Percentiles rank a stretch among this genome's conserved stretches.
These are phyloP conservation scores for Picea glauca DNA, from an alignment of 75 land plant genomes.

Conservation along the genomic window DNA sequence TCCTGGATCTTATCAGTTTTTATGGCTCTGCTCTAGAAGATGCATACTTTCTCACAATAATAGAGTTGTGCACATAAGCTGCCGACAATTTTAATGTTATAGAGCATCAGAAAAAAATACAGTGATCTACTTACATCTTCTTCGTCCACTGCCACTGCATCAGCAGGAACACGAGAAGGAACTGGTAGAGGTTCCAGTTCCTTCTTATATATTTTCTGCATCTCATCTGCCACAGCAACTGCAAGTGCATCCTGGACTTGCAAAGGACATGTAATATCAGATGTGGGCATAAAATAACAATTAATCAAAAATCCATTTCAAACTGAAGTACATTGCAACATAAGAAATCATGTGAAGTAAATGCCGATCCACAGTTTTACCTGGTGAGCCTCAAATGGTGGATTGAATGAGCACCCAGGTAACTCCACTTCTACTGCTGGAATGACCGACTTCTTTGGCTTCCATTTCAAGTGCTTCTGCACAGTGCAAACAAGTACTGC, in stretches of 20 bases:
- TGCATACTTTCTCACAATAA: background rate
- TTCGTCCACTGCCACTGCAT: conserved; percentile 35
- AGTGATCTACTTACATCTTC: conserved; percentile 60
- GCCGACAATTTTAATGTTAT: background rate
- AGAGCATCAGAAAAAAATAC: background rate
- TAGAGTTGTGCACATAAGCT: background rate
- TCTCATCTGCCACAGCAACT: conserved; percentile 88
- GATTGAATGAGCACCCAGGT: conserved; percentile 93
- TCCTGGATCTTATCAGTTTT: background rate
- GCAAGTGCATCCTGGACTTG: conserved; percentile 72
- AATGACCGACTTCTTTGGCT: conserved; percentile 25
- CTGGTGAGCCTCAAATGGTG: conserved; percentile 87
- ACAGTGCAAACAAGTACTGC: background rate
- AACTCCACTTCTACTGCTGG: conserved; percentile 91
- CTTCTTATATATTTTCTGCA: conserved; percentile 76
- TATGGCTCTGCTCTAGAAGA: background rate
- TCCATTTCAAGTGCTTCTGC: conserved; percentile 12
- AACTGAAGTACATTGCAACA: background rate
- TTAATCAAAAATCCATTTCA: background rate
- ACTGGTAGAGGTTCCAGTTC: conserved; percentile 82
- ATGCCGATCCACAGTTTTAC: conserved; percentile 20
- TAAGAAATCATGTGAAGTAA: background rate
- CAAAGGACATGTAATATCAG: background rate
- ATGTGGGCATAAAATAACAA: background rate
- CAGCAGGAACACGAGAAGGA: conserved; percentile 50